Percentiles rank a stretch among this genome's conserved stretches.
Evolutionary conservation across 1,139 yeast species (phyloP).

Genomic region (Diutina catenulata): DNA sequence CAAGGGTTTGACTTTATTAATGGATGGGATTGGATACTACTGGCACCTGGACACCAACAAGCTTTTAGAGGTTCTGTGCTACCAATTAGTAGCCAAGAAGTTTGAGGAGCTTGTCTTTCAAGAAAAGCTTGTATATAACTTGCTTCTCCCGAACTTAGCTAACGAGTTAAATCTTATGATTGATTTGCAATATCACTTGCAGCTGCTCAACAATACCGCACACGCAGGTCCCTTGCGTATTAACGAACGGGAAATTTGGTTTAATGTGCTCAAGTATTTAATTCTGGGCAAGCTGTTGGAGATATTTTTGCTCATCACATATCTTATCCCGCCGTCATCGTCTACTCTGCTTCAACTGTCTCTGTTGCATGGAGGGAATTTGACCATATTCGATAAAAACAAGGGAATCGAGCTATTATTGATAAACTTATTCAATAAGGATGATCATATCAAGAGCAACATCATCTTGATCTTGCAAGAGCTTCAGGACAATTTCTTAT

Average conservation of each 20-base stretch:
- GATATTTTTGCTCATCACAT: slow-evolving; percentile 28
- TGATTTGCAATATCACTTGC: slow-evolving; percentile 33
- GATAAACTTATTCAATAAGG: slow-evolving; percentile 36
- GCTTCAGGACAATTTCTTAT: slow-evolving; percentile 31
- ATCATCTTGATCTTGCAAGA: slow-evolving; percentile 35
- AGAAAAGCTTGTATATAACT: slow-evolving; percentile 23
- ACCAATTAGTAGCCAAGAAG: slow-evolving; percentile 27
- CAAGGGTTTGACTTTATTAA: slow-evolving; percentile 18
- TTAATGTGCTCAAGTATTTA: slow-evolving; percentile 29
- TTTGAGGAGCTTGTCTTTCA: slow-evolving; percentile 26
- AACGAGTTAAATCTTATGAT: slow-evolving; percentile 34
- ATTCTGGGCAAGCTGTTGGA: slow-evolving; percentile 35
- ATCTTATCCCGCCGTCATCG: slow-evolving; percentile 33
- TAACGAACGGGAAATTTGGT: slow-evolving; percentile 32
- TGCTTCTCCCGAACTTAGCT: slow-evolving; percentile 25
- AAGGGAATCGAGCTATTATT: slow-evolving; percentile 35
- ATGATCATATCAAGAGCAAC: slow-evolving; percentile 30
- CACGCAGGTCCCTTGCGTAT: slow-evolving; percentile 11
- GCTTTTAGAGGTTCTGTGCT: slow-evolving; percentile 31
- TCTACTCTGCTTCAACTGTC: slow-evolving; percentile 30
- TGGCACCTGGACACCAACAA: slow-evolving; percentile 34
- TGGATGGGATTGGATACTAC: slow-evolving; percentile 34
- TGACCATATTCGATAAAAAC: slow-evolving; percentile 35
- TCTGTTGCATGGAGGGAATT: slow-evolving; percentile 28
- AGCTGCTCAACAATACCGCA: slow-evolving; percentile 19